Evolutionary conservation across 1,284 basidiomycete genomes (phyloP).

Genomic region (Apiotrichum mycotoxinovorans): DNA sequence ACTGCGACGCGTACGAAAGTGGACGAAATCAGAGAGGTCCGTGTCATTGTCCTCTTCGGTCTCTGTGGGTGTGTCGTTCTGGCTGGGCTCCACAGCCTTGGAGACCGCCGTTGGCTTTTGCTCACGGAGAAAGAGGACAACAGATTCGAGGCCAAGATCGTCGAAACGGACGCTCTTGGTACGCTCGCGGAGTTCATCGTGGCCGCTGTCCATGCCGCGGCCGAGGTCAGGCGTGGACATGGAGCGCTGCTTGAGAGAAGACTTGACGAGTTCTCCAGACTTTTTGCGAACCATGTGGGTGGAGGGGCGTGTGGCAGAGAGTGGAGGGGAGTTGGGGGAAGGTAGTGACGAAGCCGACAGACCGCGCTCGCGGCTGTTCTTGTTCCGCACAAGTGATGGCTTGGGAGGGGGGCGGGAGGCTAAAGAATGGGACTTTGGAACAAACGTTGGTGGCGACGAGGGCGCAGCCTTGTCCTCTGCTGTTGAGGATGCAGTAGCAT

Average conservation of each 20-base stretch:
- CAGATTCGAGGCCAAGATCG: slow-evolving; percentile 43
- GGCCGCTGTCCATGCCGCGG: slow-evolving; percentile 24
- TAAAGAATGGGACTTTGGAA: slow-evolving; percentile 1
- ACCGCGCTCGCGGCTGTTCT: neutral
- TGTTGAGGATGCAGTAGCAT: neutral
- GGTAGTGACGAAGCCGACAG: slow-evolving; percentile 2
- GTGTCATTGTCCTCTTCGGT: slow-evolving; percentile 48
- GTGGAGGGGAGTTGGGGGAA: neutral
- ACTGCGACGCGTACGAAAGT: slow-evolving; percentile 45
- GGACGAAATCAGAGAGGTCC: slow-evolving; percentile 46
- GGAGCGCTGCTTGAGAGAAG: slow-evolving; percentile 48
- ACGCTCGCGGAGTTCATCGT: slow-evolving; percentile 34
- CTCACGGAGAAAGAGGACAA: slow-evolving; percentile 48
- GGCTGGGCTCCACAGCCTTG: slow-evolving; percentile 30
- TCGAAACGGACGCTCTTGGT: slow-evolving; percentile 49
- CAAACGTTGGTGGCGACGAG: neutral
- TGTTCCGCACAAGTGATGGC: slow-evolving; percentile 1
- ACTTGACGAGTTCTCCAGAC: slow-evolving; percentile 51
- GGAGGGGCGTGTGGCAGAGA: neutral
- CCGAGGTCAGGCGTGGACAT: slow-evolving; percentile 49
- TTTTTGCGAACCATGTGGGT: slow-evolving; percentile 49
- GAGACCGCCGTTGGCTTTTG: slow-evolving; percentile 49
- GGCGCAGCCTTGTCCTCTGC: neutral
- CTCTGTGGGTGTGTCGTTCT: slow-evolving; percentile 34
- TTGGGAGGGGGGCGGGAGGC: slow-evolving; percentile 10